Percentiles rank a stretch among this genome's conserved stretches.
Evolutionary conservation across 441 rosid genomes (phyloP).

Genomic region (Populus hybrid): DNA sequence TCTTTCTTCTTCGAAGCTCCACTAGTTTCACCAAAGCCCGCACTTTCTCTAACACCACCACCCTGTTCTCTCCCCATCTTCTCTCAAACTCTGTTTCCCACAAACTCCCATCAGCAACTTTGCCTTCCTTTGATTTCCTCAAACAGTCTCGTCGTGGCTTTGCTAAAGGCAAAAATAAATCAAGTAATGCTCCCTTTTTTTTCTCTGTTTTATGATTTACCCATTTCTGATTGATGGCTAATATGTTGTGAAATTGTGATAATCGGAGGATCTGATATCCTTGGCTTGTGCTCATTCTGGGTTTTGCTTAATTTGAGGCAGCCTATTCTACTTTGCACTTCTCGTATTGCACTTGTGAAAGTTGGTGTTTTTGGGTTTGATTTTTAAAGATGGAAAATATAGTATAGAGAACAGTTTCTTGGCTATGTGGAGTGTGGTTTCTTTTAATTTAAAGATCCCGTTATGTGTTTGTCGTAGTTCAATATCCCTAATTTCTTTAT

Average conservation of each 20-base stretch:
- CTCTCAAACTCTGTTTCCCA: conserved; percentile 16
- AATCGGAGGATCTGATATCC: not conserved
- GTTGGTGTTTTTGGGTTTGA: not conserved
- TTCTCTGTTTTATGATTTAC: not conserved
- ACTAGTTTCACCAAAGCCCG: conserved; percentile 28
- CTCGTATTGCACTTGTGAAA: not conserved
- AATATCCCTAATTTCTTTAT: not conserved
- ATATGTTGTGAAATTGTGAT: not conserved
- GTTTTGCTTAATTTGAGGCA: not conserved
- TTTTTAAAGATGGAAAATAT: not conserved
- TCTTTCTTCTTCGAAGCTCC: conserved; percentile 33
- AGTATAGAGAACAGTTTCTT: not conserved
- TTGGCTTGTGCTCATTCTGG: not conserved
- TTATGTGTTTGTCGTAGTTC: not conserved
- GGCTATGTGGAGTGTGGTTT: not conserved
- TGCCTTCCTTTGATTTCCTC: conserved; percentile 32
- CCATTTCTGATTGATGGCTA: not conserved
- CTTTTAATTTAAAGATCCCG: not conserved
- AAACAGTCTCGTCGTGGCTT: conserved; percentile 58
- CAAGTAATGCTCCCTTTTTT: conserved; percentile 41
- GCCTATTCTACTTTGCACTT: not conserved
- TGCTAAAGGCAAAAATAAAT: conserved; percentile 62
- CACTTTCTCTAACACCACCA: conserved; percentile 17
- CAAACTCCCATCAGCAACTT: conserved; percentile 6
- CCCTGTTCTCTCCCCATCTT: conserved; percentile 23